Base-by-base conservation (phyloP, 2,329 filamentous ascomycete species). In the Penicillium sp. region DNA sequence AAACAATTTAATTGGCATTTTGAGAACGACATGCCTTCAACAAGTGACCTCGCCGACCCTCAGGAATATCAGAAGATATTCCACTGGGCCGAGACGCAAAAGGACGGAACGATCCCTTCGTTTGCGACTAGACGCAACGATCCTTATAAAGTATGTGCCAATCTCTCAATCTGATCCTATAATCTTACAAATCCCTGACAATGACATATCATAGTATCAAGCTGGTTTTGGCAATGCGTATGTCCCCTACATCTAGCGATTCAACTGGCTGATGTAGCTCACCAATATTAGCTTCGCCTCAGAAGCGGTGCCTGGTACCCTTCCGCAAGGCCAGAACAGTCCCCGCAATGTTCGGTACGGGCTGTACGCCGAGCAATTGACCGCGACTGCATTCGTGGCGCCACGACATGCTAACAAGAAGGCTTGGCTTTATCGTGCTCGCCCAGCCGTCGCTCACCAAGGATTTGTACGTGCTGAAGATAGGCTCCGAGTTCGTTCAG, bases 21-120 rank as follows among this genome's bases (percentile, higher is more conserved):
- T 21, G 18, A 8, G 16, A 21, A 12, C 47, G 64, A 15, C 31
- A 68, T 69, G 65, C 54, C 60, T 54, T 66, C 65, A 9, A 62
- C 59, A 45, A 58, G 53, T 24, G 55, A 54, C 2, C 52, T 67
- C 8, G 51, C 66, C 2, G 64, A 68, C 47, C 65, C 68, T 42
- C 34, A 65, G 39, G 76, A 80, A 41, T 80, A 79, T 57, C 76
- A 79, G 49, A 76, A 78, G 46, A 77, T 79, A 60, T 80, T 80
- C 54, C 78, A 80, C 62, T 84, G 82, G 81, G 81, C 81, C 0
- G 80, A 82, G 62, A 83, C 81, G n/a, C 81, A 84, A 58, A 76
- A 83, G 61, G 75, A 84, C 63, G 81, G 77, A 0, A 62, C 72
- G 0, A 76, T 83, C 24, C 81, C 80, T 10, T 82, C 80, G 0